A percentile compares a stretch with the other conserved stretches of the same genome.
Conservation (phyloP, 2,329 filamentous ascomycete species). For the Aspergillus fumigatus region DNA sequence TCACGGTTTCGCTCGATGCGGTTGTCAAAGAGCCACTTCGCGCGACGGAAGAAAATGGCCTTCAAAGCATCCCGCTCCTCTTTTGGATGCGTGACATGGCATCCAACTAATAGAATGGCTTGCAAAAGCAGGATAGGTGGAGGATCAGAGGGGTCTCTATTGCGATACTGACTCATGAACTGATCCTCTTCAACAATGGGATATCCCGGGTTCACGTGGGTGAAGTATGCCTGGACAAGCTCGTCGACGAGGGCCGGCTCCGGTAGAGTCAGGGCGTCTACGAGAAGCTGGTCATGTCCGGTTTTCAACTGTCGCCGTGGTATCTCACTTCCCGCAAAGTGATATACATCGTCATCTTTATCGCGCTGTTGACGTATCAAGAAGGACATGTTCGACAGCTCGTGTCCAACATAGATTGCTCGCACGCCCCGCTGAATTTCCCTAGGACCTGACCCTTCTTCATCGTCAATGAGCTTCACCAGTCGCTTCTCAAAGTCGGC, state of each 20-base stretch:
- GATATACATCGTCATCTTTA: constrained; percentile 39
- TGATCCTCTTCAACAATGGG: constrained; percentile 50
- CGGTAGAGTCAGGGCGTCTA: constrained; percentile 48
- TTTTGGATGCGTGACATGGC: constrained; percentile 44
- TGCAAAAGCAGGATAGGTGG: constrained; percentile 49
- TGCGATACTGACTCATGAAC: constrained; percentile 49
- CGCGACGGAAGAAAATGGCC: constrained; percentile 48
- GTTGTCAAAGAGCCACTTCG: constrained; percentile 51
- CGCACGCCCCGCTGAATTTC: constrained; percentile 48
- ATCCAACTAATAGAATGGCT: constrained; percentile 49
- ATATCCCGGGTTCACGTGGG: constrained; percentile 48
- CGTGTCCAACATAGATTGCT: constrained; percentile 52
- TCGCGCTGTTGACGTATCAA: constrained; percentile 49
- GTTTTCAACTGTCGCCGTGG: constrained; percentile 39
- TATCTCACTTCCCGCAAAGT: constrained; percentile 43
- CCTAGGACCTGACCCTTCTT: constrained; percentile 41
- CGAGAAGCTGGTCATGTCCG: constrained; percentile 42
- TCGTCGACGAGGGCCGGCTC: constrained; percentile 47
- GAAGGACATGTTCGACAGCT: constrained; percentile 54
- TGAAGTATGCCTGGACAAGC: constrained; percentile 50
- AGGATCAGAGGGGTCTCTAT: constrained; percentile 41
- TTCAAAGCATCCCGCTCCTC: constrained; percentile 44
- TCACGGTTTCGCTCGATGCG: constrained; percentile 52
- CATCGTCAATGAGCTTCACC: constrained; percentile 49
- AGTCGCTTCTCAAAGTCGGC: constrained; percentile 44